Base-by-base conservation (phyloP, 305 asterid genomes). In the Ajuga reptans region DNA sequence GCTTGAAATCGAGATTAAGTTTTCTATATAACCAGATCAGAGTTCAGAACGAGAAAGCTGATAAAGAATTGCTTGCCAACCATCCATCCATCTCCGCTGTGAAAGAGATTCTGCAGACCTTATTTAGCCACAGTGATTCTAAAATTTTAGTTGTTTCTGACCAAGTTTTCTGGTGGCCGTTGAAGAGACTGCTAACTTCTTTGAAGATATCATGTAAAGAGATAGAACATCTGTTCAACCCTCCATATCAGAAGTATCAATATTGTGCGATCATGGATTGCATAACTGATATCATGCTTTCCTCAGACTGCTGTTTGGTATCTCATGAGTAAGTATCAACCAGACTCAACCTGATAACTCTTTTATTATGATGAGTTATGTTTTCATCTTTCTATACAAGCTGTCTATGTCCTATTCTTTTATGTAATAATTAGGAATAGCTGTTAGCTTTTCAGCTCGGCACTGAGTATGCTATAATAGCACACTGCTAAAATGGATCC, bases 21-120 rank as follows among this genome's bases (percentile, higher is more conserved):
- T 81, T 68, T 79, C 77, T 83, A 58, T 73, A 81, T 75, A 75
- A 82, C 75, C 31, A 78, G 80, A 67, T 81, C 65, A 72, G 76
- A 66, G 84, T 83, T 71, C 81, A 75, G 75, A 76, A 81, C 46
- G 54, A 61, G 77, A 77, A 76, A 74, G 79, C 84, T 65, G 85
- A 77, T 67, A 81, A 80, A 71, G 88, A 81, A 65, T 78, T 71
- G 64, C 53, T 58, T 58, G 58, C 56, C 52, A 61, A 73, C 69
- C 93, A 87, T 64, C 93, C 93, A 24, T 78, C 90, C 15, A 82
- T 87, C 68, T 62, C 84, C 59, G 78, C 82, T 65, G 55, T 84
- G 79, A 78, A 83, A 62, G 85, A 75, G 55, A 71, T 84, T 66
- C 73, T 84, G 82, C 71, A 49, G 80, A 66, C 77, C 15, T 45